Base-by-base conservation (phyloP, 805 yeast species). In the Saturnispora mendoncae region DNA sequence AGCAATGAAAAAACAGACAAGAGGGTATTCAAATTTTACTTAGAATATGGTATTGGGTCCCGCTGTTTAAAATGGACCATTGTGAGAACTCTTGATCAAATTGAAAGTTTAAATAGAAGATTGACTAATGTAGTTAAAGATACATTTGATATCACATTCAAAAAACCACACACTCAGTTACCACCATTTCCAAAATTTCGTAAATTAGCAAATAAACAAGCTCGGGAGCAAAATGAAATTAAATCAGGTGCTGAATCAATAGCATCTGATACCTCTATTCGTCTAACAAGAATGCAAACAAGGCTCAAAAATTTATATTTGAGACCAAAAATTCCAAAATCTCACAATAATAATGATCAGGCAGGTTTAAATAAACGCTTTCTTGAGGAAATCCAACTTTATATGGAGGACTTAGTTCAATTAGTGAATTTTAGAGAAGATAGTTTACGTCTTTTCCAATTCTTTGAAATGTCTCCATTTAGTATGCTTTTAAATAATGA, bases 41-140 rank as follows among this genome's bases (percentile, higher is more conserved):
- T 92, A 34, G 95, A 88, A 55, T 92, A 92, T 55, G 98, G 97
- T 6, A 75, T 87, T 25, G 95, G 95, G 2, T 74, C 77, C 5
- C 75, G 79, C 42, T 64, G 87, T 41, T 65, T 87, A 51, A 74
- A 75, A 51, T 92, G 98, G 98, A 67, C 80, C 1, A 74, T 92
- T 6, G 68, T 76, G 23, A 81, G 80, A 51, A 80, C 77, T 18
- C 74, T 80, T 36, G 76, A 78, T 51, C 95, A 87, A 47, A 66
- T 92, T 33, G 62, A 74, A n/a, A 69, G 68, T 20, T 66, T 90
- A 42, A 94, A 88, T 57, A 73, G 82, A 15, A 71, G 75, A 41
- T 65, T 88, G 47, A 79, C 36, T 9, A 41, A 34, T 9, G 29
- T 28, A 18, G 39, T 37, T 15, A 37, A 30, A 13, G 41, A 38